Percentiles rank a stretch among this genome's conserved stretches.
Evolutionary conservation across 371 early-diverging fungal species (phyloP).

Genomic region (Circinella minor): DNA sequence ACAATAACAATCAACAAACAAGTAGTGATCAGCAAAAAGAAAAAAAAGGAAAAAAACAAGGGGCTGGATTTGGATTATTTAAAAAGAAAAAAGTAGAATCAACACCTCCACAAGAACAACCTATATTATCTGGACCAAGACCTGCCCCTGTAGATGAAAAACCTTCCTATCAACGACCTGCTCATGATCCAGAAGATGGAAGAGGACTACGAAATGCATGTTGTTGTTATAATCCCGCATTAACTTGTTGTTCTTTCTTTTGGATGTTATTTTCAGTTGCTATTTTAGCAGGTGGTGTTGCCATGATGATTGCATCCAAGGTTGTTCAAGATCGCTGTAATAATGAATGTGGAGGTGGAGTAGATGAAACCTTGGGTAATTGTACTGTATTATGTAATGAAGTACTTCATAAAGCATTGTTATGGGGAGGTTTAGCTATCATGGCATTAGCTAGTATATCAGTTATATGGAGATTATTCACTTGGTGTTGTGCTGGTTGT

Average conservation of each 20-base stretch:
- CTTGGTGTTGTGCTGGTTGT: constrained; percentile 33
- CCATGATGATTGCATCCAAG: constrained; percentile 29
- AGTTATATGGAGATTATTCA: constrained; percentile 28
- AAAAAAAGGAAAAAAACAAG: neutral
- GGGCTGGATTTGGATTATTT: constrained; percentile 2
- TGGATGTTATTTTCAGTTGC: constrained; percentile 29
- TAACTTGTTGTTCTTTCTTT: constrained; percentile 34
- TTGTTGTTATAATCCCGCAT: constrained; percentile 28
- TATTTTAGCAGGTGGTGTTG: constrained; percentile 30
- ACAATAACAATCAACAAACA: too few species aligned
- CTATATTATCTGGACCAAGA: neutral
- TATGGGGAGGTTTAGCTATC: constrained; percentile 34
- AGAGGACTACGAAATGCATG: constrained; percentile 9
- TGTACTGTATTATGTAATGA: constrained; percentile 16
- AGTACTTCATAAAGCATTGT: constrained; percentile 22
- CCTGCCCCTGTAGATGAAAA: constrained; percentile 28
- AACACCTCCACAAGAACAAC: neutral
- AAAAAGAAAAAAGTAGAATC: constrained; percentile 15
- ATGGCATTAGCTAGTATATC: constrained; percentile 26
- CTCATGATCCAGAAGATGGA: constrained; percentile 10
- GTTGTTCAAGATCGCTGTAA: constrained; percentile 25
- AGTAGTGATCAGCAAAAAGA: neutral
- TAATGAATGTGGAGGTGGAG: constrained; percentile 16
- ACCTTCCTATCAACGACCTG: constrained; percentile 12
- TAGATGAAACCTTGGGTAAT: neutral